Base-by-base conservation (phyloP, 2,329 filamentous ascomycete species). In the Amesomyces nigricolor region DNA sequence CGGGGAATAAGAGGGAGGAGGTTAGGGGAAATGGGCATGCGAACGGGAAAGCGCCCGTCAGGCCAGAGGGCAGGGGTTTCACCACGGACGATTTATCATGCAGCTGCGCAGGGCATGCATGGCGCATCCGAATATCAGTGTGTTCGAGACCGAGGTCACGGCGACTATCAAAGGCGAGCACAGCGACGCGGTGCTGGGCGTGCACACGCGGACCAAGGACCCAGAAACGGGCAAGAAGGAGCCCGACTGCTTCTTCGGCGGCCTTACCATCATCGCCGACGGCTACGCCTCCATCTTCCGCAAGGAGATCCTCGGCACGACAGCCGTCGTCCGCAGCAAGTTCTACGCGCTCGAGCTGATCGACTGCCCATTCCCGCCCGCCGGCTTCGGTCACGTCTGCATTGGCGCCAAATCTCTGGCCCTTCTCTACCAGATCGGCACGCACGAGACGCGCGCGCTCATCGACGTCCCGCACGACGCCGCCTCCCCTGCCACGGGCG, bases 391-490 rank as follows among this genome's bases (percentile, higher is more conserved):
- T 17, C 91, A 95, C 71, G 92, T 99, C 61, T 78, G 96, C 53
- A 87, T 99, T 59, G 86, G 86, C 64, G 81, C 89, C 61, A 80
- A 82, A 45, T 77, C 71, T 58, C 92, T 94, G 0, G 83, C 96
- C 35, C 83, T 99, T 22, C 81, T 99, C 56, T 99, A 99, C 76
- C 94, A 97, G 74, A 99, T 99, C 68, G 92, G 94, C 67, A 88
- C 89, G 4, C 91, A 88, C 73, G 94, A 97, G 74, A 99, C 94
- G 1, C 85, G 94, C 61, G 88, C 87, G 11, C 81, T 99, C 19
- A 83, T 97, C 65, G 91, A 97, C 69, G 84, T 97, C 11, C 92
- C 92, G 4, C 82, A 87, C 30, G 83, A 86, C 66, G 83, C 85
- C 16, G 91, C 92, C 0, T 81, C 85, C 0, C 75, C 85, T 2